Evolutionary conservation across 108 stramenopile genomes (phyloP), one percentile per base, ranked within the genome.

Genomic region (Licmophora abbreviata): DNA sequence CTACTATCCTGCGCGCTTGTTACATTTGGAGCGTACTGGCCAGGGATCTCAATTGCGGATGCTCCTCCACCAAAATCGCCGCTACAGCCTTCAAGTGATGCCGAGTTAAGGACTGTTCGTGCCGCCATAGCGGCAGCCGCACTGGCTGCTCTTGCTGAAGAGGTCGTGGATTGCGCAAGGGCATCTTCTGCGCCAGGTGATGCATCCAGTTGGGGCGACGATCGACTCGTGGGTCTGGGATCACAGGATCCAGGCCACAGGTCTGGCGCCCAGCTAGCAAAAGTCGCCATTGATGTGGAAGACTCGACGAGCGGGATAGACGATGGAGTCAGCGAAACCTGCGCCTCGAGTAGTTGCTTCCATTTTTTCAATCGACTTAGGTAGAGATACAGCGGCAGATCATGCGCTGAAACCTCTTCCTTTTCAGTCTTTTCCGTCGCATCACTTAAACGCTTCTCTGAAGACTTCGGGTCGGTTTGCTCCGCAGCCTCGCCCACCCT

Each of bases 1-100:
- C 71, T 77, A 14, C 42, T 59, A 61, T 87, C 89, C 3, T 73
- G 38, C 32, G 56, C 51, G 3, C 55, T 53, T 15, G 72, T 55
- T 14, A 62, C 54, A 23, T 83, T 87, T 28, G 85, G 85, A 29
- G 70, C 60, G 56, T 93, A 93, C 48, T 85, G 81, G 0, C 92
- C 92, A 35, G 92, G 92, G 58, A 93, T 89, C 61, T 93, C 92
- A 18, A 93, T 75, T 9, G 68, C 37, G 12, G 85, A 63, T 36
- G 82, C 71, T 18, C 84, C 86, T 32, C 82, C 84, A 21, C 88
- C 89, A 43, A 68, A 76, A 48, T 85, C 69, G 0, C 87, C 88
- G 34, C 81, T 81, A 7, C 77, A 42, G 1, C 85, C 81, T 69
- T 86, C 87, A 21, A 57, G 48, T 31, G 71, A 71, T 18, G 78